Evolutionary conservation across 257 asterid species (phyloP), one percentile per base, ranked within the genome.

Genomic region (Nemophila menziesii): DNA sequence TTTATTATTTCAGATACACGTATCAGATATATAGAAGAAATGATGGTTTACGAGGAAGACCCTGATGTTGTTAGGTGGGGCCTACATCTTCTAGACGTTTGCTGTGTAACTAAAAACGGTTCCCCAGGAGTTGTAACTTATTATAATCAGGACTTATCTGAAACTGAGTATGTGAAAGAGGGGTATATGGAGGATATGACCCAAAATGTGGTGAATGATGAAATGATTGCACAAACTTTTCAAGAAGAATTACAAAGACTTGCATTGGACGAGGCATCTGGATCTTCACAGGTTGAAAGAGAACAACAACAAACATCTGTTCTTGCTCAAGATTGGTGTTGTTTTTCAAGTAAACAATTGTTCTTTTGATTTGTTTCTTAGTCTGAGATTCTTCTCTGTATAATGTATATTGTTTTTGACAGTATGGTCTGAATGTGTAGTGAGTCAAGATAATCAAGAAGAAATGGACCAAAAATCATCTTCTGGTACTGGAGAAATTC

Each of bases 61-160:
- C 93, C 94, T 12, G 94, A 82, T 50, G 82, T 82, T 16, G 76
- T 70, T 51, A 64, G 94, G 22, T 86, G 97, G 97, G 84, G 84
- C 34, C 93, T 86, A 21, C 92, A 86, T 66, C 92, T 64, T 62
- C 61, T 82, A 44, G 93, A 74, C 22, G 80, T 82, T 53, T 79
- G 87, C 58, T 40, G 80, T 11, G 44, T 74, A 20, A 46, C 69
- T 24, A 64, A 70, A 49, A 43, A 73, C 39, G 78, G 82, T 48
- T 74, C 85, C 64, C 82, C 72, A 43, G 56, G 49, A 43, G 57
- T 74, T 44, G 54, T 79, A 57, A 82, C 94, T 12, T 67, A 66
- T 43, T 77, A 81, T 52, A 77, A 55, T 33, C 33, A 24, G 34
- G 87, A 82, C 61, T 50, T 33, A 0, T 72, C 92, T 36, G 59